Evolutionary conservation across 352 stramenopile species (phyloP), one percentile per base, ranked within the genome.

Genomic region (Phytophthora europaea): DNA sequence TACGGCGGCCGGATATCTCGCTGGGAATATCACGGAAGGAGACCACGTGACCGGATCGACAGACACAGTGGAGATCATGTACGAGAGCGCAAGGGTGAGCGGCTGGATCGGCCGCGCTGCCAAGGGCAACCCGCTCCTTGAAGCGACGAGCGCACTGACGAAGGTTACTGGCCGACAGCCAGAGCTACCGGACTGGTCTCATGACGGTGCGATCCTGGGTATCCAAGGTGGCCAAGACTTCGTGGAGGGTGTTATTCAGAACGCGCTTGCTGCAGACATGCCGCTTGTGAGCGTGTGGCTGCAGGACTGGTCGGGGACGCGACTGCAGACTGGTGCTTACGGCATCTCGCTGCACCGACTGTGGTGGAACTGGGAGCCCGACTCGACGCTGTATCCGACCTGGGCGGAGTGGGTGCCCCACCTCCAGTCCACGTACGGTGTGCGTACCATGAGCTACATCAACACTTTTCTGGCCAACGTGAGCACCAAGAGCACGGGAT

Each of bases 321-420:
- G 68, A 20, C 61, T 75, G 34, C 68, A 75, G 58, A 57, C 68
- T 5, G 68, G 68, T 10, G 28, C 68, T 1, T 75, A 75, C 40
- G 62, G 55, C 20, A 72, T 75, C 28, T 65, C 47, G 1, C 33
- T 77, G 8, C 65, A 73, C 45, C 64, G 70, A 8, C 12, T 77
- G 52, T 77, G 70, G 70, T 77, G 70, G 70, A 73, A 77, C 59
- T 77, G 70, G 70, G 70, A 73, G 28, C 59, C 70, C 13, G 70
- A 77, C 47, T 55, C 65, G n/a, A 77, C 70, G 16, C 45, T 76
- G n/a, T 76, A 76, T 45, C 64, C 70, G 58, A 70, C 70, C 36
- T 77, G 70, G 70, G 52, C 59, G 0, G 59, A 73, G 26, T 78
- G 70, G 70, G 70, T 74, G 13, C 70, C 70, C 6, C 70, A 74